Evolutionary conservation across 129 eudicot genomes (phyloP), one percentile per base, ranked within the genome.

Genomic region (Chrysanthemum seticuspe): DNA sequence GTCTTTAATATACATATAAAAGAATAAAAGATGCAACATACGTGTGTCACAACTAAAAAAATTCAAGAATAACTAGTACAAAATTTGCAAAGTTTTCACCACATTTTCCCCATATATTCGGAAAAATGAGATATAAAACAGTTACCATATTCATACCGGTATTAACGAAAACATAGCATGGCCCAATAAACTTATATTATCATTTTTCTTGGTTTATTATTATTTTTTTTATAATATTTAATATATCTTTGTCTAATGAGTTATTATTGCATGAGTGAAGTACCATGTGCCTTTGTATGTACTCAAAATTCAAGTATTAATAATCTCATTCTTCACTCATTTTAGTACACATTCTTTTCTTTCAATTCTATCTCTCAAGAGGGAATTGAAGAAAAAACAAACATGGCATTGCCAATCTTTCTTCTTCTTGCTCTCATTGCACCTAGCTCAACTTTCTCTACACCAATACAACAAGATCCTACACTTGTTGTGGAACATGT

Each of bases 271-370:
- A 71, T 78, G 82, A 64, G 77, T 57, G 77, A 27, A 45, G 82
- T 78, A 78, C 69, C 82, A 78, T 78, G 82, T 78, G 82, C 19
- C 68, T 65, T 78, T 78, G 74, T 34, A 72, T 65, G 82, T 56
- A 78, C 78, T 72, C 82, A 78, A 19, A 71, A 56, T 78, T 23
- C 11, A 13, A 78, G 64, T 78, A 78, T 78, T 78, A 72, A 78
- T 78, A 78, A 29, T 65, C 82, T 67, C 82, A 72, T 55, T 65
- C 78, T 55, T 62, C 55, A 48, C 77, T 65, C 78, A 56, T 49
- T 18, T 72, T 58, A 72, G 36, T 10, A 58, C 82, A 78, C 78
- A 78, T 65, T 72, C 74, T 78, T 78, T 78, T 78, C 62, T 72
- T 78, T 23, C 55, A 67, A 71, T 61, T 62, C 18, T 51, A 18